Evolutionary conservation across 306 rosid genomes (phyloP).

Genomic region (Sesbania bispinosa): DNA sequence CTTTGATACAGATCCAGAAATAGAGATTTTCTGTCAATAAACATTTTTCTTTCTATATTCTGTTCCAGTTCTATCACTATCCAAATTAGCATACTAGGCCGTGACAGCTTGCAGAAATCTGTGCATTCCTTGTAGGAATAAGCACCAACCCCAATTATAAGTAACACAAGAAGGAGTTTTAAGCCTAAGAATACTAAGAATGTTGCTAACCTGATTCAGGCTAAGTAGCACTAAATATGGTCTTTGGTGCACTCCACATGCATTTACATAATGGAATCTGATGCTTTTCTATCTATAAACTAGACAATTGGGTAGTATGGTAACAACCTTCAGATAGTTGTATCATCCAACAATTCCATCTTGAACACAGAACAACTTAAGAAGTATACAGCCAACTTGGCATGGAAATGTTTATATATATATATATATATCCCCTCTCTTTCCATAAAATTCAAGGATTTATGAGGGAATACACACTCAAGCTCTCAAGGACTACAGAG

Average conservation of each 20-base stretch:
- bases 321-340: neutral
- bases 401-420: no score
- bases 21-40: neutral
- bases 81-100: no score
- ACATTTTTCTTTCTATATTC: neutral
- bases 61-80: neutral
- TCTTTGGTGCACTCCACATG: neutral
- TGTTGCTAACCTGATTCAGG: no score
- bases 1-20: neutral
- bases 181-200: no score
- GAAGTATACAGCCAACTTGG: neutral
- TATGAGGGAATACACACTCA: neutral
- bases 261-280: neutral
- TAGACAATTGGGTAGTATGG: neutral
- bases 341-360: slow-evolving; percentile 5
- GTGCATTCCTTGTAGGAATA: no score
- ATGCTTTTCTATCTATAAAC: neutral
- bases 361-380: neutral
- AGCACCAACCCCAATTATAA: no score
- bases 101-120: no score
- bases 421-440: neutral
- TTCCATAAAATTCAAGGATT: neutral
- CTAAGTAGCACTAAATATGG: neutral
- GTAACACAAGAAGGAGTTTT: no score
- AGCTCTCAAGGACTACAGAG: neutral